A percentile compares a stretch with the other conserved stretches of the same genome.
Conservation (phyloP, 164 flowering plant species). For the Chimonanthus salicifolius region DNA sequence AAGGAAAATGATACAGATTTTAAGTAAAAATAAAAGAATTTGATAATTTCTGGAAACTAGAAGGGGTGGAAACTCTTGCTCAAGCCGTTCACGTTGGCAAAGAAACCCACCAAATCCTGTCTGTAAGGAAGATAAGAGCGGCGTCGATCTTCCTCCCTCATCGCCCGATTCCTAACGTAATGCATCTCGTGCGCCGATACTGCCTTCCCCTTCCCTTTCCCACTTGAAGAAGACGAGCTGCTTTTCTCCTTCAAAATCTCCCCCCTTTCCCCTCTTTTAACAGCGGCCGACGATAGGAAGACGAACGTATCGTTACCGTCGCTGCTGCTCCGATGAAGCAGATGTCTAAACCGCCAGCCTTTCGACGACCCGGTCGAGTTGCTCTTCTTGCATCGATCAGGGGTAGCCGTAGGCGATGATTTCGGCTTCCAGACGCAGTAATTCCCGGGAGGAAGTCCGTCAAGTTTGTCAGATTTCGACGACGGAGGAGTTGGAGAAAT, state of each 20-base stretch:
- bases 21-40: background rate
- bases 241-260: background rate
- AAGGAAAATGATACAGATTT: too few species aligned
- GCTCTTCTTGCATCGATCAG: conserved; percentile 27
- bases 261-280: conserved; percentile 4
- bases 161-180: conserved; percentile 24
- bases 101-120: conserved; percentile 46
- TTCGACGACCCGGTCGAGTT: conserved; percentile 28
- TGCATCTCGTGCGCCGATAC: conserved; percentile 25
- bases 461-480: conserved; percentile 20
- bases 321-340: conserved; percentile 39
- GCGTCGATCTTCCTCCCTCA: conserved; percentile 31
- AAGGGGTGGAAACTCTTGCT: conserved; percentile 37
- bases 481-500: conserved; percentile 10
- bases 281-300: conserved; percentile 25
- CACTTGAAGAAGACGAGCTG: background rate
- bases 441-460: conserved; percentile 9
- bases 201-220: background rate
- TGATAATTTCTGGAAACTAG: background rate
- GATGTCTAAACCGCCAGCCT: conserved; percentile 32
- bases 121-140: conserved; percentile 42
- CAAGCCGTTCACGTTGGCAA: conserved; percentile 45
- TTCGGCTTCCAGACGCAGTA: conserved; percentile 30
- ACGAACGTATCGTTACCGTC: conserved; percentile 45
- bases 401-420: background rate